Base-by-base conservation (phyloP, 176 grass and related monocot genomes). In the Oryza nivara region DNA sequence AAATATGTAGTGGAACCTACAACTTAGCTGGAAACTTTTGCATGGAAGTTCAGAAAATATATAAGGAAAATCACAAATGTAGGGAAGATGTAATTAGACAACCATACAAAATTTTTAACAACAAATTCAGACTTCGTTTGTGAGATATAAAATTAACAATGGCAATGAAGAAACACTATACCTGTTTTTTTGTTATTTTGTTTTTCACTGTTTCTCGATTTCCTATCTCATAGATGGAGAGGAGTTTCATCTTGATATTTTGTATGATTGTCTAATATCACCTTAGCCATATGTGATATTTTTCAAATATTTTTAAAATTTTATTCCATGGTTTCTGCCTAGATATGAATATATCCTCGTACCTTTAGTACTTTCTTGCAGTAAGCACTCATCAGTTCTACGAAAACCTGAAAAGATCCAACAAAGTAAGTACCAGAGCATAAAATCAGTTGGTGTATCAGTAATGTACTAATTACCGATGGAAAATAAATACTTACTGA, bases 291-390 rank as follows among this genome's bases (percentile, higher is more conserved):
- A 56, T 20, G 17, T 56, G 52, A 56, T 17, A 20, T 56, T 19
- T 56, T 20, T 20, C 17, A 5, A 54, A 56, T 4, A 19, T 56
- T 20, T 56, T 56, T 19, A 7, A 52, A 56, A 56, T 17, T 56
- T 19, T 56, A 20, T 56, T 4, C 4, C 52, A 20, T 56, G 52
- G 52, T 56, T 56, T 56, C 17, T 6, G 6, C 16, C 15, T 52
- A 52, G 49, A 52, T 6, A 52, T 52, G 15, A 5, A 52, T 52
- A 52, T 52, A 17, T 52, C 49, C 49, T 52, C 49, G 51, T 73
- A 98, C 92, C 91, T 92, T 91, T 92, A 90, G 80, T 64, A 83
- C 95, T 93, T 91, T 98, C 95, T 91, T 95, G 83, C 25, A 98
- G 86, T 78, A 95, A 89, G 34, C 65, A 87, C 63, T 93, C 89